Evolutionary conservation across 352 stramenopile species (phyloP), one percentile per base, ranked within the genome.

Genomic region (Globisporangium spiculum): DNA sequence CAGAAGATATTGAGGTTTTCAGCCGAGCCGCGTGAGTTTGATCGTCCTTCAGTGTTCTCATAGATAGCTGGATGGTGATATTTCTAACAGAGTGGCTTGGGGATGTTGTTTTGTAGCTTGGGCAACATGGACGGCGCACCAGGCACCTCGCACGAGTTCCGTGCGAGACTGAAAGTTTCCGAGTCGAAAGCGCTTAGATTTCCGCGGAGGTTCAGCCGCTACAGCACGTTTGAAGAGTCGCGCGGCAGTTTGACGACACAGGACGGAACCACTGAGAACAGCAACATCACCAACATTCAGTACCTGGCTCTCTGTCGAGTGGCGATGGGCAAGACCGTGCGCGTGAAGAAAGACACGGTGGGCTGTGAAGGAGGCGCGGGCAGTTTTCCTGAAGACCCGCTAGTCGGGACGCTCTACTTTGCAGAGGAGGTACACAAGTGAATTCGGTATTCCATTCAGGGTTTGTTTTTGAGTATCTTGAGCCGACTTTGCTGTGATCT

Each of bases 261-360:
- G 26, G 55, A 46, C 18, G 20, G 44, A 18, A 7, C 53, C 10
- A 61, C 18, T 34, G 54, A 67, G 32, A 22, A 61, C 12, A 22
- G 3, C 41, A 46, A 0, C 62, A 12, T 32, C 63, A 50, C 36
- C n/a, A 73, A 22, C 4, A 59, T 72, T 6, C 73, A 76, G 34
- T 92, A 88, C 52, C 67, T 95, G 6, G 84, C 79, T 18, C 70
- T 96, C 18, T 94, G 88, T 34, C 77, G 86, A 4, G 86, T 95
- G 14, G 80, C 80, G 3, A 86, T 94, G 75, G 73, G 74, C 4
- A 85, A 80, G 54, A 90, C 69, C 1, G 36, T 78, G n/a, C 66
- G 72, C 56, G 63, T 70, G n/a, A 74, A 70, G 36, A 66, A n/a
- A 44, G 69, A 36, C 8, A 16, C 0, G 1, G 9, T 9, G 32